Conservation (phyloP, 805 yeast species). For the Saturnispora sanitii region DNA sequence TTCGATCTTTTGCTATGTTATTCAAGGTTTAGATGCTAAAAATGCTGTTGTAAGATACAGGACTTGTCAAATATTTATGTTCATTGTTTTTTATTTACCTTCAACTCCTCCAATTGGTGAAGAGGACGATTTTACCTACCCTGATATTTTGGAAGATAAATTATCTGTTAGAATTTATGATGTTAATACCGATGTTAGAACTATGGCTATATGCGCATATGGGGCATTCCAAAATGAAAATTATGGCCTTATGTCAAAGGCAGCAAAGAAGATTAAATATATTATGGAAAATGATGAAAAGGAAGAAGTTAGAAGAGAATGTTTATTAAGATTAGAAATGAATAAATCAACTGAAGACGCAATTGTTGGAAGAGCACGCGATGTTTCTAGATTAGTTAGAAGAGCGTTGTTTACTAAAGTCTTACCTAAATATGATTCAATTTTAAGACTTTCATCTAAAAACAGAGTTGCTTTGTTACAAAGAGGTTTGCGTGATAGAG, state of each 20-base stretch:
- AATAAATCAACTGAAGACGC: slow-evolving; percentile 42
- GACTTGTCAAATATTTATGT: slow-evolving; percentile 65
- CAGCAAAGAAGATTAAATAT: slow-evolving; percentile 36
- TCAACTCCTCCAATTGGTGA: slow-evolving; percentile 55
- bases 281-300: slow-evolving; percentile 68
- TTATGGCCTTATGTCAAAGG: slow-evolving; percentile 34
- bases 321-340: slow-evolving; percentile 59
- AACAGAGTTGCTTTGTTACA: slow-evolving; percentile 57
- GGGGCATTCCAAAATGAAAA: slow-evolving; percentile 63
- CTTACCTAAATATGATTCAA: slow-evolving; percentile 57
- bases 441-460: slow-evolving; percentile 38
- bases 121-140: slow-evolving; percentile 25
- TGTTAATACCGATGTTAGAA: slow-evolving; percentile 67
- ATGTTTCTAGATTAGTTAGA: slow-evolving; percentile 61
- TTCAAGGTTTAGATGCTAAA: slow-evolving; percentile 71
- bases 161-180: slow-evolving; percentile 58
- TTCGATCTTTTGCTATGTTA: slow-evolving; percentile 50
- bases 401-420: slow-evolving; percentile 61
- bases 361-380: slow-evolving; percentile 75
- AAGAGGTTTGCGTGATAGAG: slow-evolving; percentile 89
- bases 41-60: slow-evolving; percentile 73
- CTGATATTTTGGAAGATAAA: slow-evolving; percentile 49
- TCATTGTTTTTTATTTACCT: slow-evolving; percentile 60
- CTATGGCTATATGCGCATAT: slow-evolving; percentile 75
- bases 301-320: slow-evolving; percentile 85